These are phyloP conservation scores for Combretum micranthum DNA, from an alignment of 345 rosid genomes.

Conservation along the genomic window DNA sequence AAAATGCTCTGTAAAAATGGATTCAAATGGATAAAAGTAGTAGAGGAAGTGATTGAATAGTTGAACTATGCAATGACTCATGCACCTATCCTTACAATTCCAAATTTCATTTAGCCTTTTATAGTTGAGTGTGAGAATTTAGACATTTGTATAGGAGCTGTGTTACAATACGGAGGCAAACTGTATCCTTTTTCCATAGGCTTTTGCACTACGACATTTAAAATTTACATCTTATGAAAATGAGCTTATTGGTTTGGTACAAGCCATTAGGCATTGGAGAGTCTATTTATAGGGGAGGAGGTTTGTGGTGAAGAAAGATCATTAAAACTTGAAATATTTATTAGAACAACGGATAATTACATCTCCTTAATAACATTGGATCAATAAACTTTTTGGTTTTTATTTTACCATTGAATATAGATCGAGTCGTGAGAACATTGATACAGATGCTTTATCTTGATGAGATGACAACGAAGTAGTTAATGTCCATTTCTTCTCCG, in stretches of 20 bases:
- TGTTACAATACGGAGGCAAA: background rate
- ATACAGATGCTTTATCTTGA: too few species aligned
- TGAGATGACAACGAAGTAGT: too few species aligned
- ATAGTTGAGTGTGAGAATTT: too few species aligned
- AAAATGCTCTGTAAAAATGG: too few species aligned
- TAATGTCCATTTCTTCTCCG: too few species aligned
- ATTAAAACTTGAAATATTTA: constrained; percentile 1
- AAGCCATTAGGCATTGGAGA: constrained; percentile 2
- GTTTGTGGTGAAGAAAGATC: background rate
- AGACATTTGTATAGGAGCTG: too few species aligned
- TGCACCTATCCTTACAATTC: too few species aligned
- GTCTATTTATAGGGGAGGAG: constrained; percentile 1
- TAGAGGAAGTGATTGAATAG: too few species aligned
- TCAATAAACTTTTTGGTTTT: constrained; percentile 1
- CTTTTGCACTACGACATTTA: background rate
- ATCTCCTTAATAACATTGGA: background rate
- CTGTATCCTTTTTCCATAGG: background rate
- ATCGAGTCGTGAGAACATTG: too few species aligned
- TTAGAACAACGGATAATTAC: background rate
- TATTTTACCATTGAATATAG: background rate
- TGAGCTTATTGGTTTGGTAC: background rate
- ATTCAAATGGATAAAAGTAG: too few species aligned
- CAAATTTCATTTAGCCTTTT: too few species aligned
- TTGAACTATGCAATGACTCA: too few species aligned
- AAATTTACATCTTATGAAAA: background rate